Evolutionary conservation across 78 protist species (phyloP), one percentile per base, ranked within the genome.

Genomic region (Tieghemostelium lacteum): DNA sequence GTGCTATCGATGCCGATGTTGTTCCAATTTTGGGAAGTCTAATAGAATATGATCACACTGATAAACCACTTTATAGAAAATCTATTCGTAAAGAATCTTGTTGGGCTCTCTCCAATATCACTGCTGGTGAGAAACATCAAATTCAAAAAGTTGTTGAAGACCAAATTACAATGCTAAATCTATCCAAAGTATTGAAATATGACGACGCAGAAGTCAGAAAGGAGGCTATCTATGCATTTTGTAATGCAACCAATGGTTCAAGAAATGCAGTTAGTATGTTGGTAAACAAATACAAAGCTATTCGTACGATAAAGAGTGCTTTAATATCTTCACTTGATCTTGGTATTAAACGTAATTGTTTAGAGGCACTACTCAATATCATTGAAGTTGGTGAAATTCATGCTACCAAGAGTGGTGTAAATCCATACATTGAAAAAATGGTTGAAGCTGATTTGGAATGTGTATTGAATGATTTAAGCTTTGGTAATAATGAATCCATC

Each of bases 161-260:
- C 33, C 73, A 20, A 85, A 54, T 34, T 33, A 34, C 72, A 80
- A 1, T 97, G 31, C 1, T 95, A 36, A 92, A 86, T 14, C 52
- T 45, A 14, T 14, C 10, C 10, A 6, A 10, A 14, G 10, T 10
- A 6, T 45, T 45, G n/a, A 45, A 45, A 45, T 14, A 92, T 64
- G 52, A 89, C 55, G 26, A 97, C 95, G 72, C 86, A 36, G 98
- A 95, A 49, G 88, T 97, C 34, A 71, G 75, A 33, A 95, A 95
- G 75, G 99, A 99, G 74, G 99, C 99, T 19, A 87, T 96, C n/a
- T 99, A 99, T 99, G 98, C 99, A 24, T 45, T 99, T 24, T 86
- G 98, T 37, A 99, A 99, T 60, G 98, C 98, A 10, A 93, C 96
- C 60, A 71, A 74, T 10, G 52, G 75, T 33, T 26, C 65, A 0